Conservation (phyloP, 2,329 filamentous ascomycete genomes). For the Didymellaceae sp. region DNA sequence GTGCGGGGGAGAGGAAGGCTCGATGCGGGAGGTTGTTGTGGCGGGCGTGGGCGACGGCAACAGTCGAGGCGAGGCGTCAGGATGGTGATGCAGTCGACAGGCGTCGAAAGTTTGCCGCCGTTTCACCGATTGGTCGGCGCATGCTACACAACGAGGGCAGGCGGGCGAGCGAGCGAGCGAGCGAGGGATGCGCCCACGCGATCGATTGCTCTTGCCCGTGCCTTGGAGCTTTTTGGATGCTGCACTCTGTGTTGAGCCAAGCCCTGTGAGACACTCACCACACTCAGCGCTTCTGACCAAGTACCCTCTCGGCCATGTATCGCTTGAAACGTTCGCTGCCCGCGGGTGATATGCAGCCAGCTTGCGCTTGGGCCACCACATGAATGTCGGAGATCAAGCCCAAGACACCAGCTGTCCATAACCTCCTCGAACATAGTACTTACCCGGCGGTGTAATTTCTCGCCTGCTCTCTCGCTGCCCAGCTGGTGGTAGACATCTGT, state of each 20-base stretch:
- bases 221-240: background rate
- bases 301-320: background rate
- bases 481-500: slow-evolving; percentile 27
- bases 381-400: slow-evolving; percentile 32
- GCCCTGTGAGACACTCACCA: background rate
- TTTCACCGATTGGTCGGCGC: slow-evolving; percentile 23
- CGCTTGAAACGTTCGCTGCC: slow-evolving; percentile 5
- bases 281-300: background rate
- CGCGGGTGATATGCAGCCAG: slow-evolving; percentile 14
- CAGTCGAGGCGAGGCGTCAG: slow-evolving; percentile 5
- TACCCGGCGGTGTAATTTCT: background rate
- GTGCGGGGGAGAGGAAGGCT: slow-evolving; percentile 17
- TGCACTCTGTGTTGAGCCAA: background rate
- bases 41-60: background rate
- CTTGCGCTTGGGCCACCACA: slow-evolving; percentile 40
- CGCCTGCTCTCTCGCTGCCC: slow-evolving; percentile 20
- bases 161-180: too few species aligned
- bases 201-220: background rate
- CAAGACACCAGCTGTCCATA: slow-evolving; percentile 44
- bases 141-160: background rate
- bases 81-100: slow-evolving; percentile 33
- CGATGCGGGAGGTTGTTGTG: background rate
- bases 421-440: slow-evolving; percentile 25
- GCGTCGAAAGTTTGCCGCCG: slow-evolving; percentile 37
- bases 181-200: too few species aligned